Evolutionary conservation across 2,329 filamentous ascomycete species (phyloP).

Genomic region (Hirsutella minnesotensis): DNA sequence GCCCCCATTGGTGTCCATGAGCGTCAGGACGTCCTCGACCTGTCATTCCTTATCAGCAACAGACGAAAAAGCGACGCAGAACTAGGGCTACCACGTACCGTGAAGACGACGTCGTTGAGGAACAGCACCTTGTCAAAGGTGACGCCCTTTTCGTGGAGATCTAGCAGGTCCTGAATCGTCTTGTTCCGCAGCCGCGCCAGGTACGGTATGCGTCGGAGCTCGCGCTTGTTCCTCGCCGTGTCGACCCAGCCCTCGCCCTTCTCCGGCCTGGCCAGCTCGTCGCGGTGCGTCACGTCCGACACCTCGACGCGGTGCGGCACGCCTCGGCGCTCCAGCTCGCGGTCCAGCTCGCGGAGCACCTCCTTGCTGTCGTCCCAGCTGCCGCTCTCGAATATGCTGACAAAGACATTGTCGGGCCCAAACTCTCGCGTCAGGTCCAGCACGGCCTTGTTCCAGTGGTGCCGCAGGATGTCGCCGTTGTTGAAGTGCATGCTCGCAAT

Average conservation of each 20-base stretch:
- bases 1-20: constrained; percentile 45
- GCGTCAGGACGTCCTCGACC: constrained; percentile 41
- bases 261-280: constrained; percentile 36
- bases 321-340: constrained; percentile 35
- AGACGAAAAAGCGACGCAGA: too few relatives aligned
- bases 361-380: constrained; percentile 58
- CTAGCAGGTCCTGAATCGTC: constrained; percentile 46
- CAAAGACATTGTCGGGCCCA: constrained; percentile 53
- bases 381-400: constrained; percentile 57
- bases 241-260: constrained; percentile 49
- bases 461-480: constrained; percentile 45
- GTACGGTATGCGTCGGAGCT: constrained; percentile 57
- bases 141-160: constrained; percentile 36
- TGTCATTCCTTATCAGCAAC: constrained; percentile 15
- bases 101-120: constrained; percentile 52
- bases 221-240: constrained; percentile 39
- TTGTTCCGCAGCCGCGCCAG: constrained; percentile 52
- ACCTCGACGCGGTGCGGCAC: constrained; percentile 44
- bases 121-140: constrained; percentile 48
- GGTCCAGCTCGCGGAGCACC: constrained; percentile 44
- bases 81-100: constrained; percentile 22
- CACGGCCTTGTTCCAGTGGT: constrained; percentile 51
- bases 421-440: constrained; percentile 42
- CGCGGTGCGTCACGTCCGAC: constrained; percentile 45
- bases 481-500: constrained; percentile 63